These are phyloP conservation scores for Pseudocercospora eumusae DNA, from an alignment of 2,329 filamentous ascomycete genomes.

Conservation along the genomic window DNA sequence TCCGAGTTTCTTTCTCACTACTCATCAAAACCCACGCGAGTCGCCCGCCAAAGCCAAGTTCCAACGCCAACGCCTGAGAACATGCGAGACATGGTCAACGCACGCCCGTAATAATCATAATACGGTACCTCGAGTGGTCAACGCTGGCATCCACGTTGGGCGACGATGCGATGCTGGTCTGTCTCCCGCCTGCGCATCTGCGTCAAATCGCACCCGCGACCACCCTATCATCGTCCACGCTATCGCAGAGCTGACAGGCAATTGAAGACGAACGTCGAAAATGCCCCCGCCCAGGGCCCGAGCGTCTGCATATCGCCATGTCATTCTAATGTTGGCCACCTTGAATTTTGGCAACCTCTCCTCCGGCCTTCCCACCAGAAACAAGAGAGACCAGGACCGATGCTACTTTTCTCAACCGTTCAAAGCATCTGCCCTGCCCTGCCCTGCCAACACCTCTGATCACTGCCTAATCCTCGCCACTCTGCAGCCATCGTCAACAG, in stretches of 20 bases:
- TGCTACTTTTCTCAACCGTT: conserved; percentile 8
- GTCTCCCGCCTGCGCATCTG: neutral
- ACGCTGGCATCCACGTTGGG: neutral
- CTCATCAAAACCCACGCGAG: conserved; percentile 8
- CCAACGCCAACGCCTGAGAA: neutral
- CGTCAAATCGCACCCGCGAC: neutral
- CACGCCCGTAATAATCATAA: no score
- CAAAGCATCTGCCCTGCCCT: neutral
- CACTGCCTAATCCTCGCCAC: neutral
- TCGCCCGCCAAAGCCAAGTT: neutral
- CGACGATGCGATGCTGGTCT: neutral
- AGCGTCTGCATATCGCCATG: conserved; percentile 10
- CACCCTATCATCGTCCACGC: conserved; percentile 3
- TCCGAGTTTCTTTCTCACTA: neutral
- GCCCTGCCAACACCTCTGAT: neutral
- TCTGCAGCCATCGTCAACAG: neutral
- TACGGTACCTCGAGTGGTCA: neutral
- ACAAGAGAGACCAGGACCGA: conserved; percentile 8
- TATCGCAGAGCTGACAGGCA: neutral
- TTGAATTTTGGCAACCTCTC: conserved; percentile 6
- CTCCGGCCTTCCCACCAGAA: conserved; percentile 5
- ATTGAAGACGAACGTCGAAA: conserved; percentile 3
- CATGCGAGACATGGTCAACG: neutral
- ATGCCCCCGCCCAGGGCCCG: conserved; percentile 3
- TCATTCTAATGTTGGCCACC: conserved; percentile 6